Evolutionary conservation across 352 stramenopile genomes (phyloP), one percentile per base, ranked within the genome.

Genomic region (Elongisporangium anandrum): DNA sequence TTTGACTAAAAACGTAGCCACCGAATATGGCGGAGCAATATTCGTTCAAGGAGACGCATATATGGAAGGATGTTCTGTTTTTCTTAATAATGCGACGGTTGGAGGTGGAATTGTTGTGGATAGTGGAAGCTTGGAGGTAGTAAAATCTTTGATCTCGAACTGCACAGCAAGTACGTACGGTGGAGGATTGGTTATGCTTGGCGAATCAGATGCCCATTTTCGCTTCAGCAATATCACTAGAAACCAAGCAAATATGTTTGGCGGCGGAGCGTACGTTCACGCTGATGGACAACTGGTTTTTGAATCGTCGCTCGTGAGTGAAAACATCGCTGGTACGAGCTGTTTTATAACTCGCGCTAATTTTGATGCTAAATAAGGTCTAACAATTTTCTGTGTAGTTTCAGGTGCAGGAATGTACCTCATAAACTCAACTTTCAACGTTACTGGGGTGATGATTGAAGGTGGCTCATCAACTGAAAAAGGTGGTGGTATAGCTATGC

Each of bases 341-440:
- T 26, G 0, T 10, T 52, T 0, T 24, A 52, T 21, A 10, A 15
- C 47, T 7, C 9, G 2, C 12, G 20, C 21, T 57, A 13, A 8
- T 13, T 2, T 39, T 52, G 16, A n/a, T n/a, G n/a, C n/a, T n/a
- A n/a, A n/a, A n/a, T n/a, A n/a, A 52, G 19, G 15, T 16, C 57
- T 10, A 23, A 38, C 4, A 52, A 17, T 47, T 48, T 56, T 26
- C 22, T 39, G 15, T 55, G 34, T 7, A 80, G 72, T 26, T 2
- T 62, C 54, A 22, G 72, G 72, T 49, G 72, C 64, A 38, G 72
- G 72, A 9, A 64, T 78, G 13, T 69, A 74, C 20, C 48, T 76
- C 15, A 23, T 50, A 13, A 45, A 64, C 19, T 55, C 66, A 2
- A 41, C 66, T 9, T 70, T 56, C 48, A 55, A 41, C 22, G 20